Evolutionary conservation across 2,329 filamentous ascomycete species (phyloP), one percentile per base, ranked within the genome.

Genomic region (Microcyclosporella mali): DNA sequence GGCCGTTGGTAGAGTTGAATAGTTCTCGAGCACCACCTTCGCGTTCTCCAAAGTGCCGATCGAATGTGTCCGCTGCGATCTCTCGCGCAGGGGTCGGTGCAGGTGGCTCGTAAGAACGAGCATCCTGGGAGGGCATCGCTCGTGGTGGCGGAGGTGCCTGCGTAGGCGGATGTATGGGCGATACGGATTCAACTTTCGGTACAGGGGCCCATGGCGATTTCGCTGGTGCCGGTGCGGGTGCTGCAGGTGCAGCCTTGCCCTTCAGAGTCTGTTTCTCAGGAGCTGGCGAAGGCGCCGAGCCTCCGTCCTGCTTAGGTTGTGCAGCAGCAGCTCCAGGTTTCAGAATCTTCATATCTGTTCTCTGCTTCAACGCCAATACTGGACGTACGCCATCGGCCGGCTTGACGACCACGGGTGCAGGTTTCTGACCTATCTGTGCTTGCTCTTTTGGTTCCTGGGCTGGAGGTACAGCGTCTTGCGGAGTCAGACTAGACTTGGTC

Each of bases 1-100:
- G 83, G 14, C 90, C 90, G 41, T 88, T 95, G 42, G 94, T 85
- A n/a, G 90, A 94, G 62, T 97, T 95, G 69, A 82, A 97, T 0
- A 97, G 72, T 63, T 97, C 89, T 43, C 85, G 75, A 49, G 79
- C 81, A 9, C 75, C 72, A 43, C 77, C 72, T 4, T 81, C 77
- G 49, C 56, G 53, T 36, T 95, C 88, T 57, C 85, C 78, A 82
- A 86, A 94, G 27, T 83, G 79, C 49, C 92, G 78, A 62, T 84
- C 94, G 59, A 95, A 97, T 53, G 95, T 90, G 63, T 97, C 92
- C 0, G 89, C 85, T 4, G 88, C 87, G 50, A 95, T 94, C 61
- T 97, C 89, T 59, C 88, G 87, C 0, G 84, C 75, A 17, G 72
- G 70, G 14, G 72, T 73, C 38, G 72, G 72, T 14, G 70, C 69